These are phyloP conservation scores for Larix kaempferi DNA, from an alignment of 75 land plant genomes.

Conservation along the genomic window DNA sequence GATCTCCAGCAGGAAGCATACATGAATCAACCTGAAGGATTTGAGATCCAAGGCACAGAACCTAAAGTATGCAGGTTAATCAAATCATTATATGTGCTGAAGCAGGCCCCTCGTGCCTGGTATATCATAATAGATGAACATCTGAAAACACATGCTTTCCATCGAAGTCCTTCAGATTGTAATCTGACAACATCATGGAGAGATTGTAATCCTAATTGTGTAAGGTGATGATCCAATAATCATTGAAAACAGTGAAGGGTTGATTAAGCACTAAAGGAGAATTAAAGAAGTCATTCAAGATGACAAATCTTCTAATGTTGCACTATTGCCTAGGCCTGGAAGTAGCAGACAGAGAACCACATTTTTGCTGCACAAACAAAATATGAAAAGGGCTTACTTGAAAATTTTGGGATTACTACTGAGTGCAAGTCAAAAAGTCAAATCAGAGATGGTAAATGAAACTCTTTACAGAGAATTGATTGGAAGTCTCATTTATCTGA, in stretches of 20 bases:
- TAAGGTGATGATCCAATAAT: not conserved
- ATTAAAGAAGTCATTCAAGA: not conserved
- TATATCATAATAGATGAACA: too few relatives aligned
- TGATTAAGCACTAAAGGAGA: not conserved
- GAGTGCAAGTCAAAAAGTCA: too few relatives aligned
- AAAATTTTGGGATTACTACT: slow-evolving; percentile 5
- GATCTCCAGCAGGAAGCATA: not conserved
- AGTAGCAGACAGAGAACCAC: not conserved
- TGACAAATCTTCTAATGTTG: not conserved
- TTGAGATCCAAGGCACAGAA: slow-evolving; percentile 1
- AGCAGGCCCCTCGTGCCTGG: not conserved
- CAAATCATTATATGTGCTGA: slow-evolving; percentile 1
- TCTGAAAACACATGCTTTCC: not conserved
- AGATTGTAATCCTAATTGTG: not conserved
- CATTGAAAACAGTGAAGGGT: not conserved
- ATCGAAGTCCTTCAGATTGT: not conserved
- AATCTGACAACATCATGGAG: not conserved
- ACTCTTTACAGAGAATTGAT: slow-evolving; percentile 6
- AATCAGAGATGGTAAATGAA: slow-evolving; percentile 7
- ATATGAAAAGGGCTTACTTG: slow-evolving; percentile 8
- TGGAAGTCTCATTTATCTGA: slow-evolving; percentile 9
- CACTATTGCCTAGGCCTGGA: slow-evolving; percentile 10
- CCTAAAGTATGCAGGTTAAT: slow-evolving; percentile 1
- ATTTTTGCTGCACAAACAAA: slow-evolving; percentile 17
- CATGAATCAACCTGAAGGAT: not conserved